Evolutionary conservation across 257 asterid species (phyloP).

Genomic region (Primulina tabacum): DNA sequence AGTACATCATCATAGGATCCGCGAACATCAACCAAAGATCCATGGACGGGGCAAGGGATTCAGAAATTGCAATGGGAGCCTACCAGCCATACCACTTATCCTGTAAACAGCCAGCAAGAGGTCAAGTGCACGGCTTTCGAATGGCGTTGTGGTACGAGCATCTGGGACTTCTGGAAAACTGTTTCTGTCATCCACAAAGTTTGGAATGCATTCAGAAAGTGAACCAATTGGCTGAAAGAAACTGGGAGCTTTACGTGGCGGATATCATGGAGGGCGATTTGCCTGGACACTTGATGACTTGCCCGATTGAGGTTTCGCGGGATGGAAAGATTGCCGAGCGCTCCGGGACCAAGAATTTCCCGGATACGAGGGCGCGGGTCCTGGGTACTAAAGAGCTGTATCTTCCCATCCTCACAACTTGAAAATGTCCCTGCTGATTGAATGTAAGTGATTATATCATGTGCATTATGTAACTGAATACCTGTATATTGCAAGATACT

Average conservation of each 20-base stretch:
- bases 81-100: slow-evolving; percentile 67
- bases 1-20: slow-evolving; percentile 67
- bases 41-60: slow-evolving; percentile 69
- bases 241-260: slow-evolving; percentile 47
- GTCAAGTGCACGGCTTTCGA: slow-evolving; percentile 62
- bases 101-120: slow-evolving; percentile 48
- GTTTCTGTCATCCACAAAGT: slow-evolving; percentile 44
- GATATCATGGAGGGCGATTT: slow-evolving; percentile 40
- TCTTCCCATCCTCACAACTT: slow-evolving; percentile 65
- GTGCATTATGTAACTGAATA: background rate
- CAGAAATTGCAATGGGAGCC: slow-evolving; percentile 80
- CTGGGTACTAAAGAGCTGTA: slow-evolving; percentile 40
- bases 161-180: slow-evolving; percentile 43
- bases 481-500: background rate
- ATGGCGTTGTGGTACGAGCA: slow-evolving; percentile 84
- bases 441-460: background rate
- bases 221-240: slow-evolving; percentile 34
- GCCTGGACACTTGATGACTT: slow-evolving; percentile 59
- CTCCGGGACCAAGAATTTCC: slow-evolving; percentile 47
- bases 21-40: slow-evolving; percentile 80
- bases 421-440: slow-evolving; percentile 26
- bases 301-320: slow-evolving; percentile 47
- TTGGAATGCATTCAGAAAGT: slow-evolving; percentile 54
- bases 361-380: slow-evolving; percentile 58
- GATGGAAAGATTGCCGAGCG: slow-evolving; percentile 48